phyloP scores from a whole-genome alignment of 108 stramenopile species.

The Epithemia pelagica region DNA sequence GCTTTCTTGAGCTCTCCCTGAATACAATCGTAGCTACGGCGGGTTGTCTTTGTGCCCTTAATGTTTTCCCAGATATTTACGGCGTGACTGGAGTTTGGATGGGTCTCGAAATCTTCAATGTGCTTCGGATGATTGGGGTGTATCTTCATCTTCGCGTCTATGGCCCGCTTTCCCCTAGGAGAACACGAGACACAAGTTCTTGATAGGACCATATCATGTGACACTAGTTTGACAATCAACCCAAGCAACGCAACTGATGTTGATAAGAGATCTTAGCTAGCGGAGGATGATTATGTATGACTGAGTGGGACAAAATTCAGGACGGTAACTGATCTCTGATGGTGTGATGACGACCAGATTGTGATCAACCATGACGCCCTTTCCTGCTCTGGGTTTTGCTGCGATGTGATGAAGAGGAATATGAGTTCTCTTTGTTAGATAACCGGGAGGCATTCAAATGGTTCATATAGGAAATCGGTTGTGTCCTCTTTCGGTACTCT shows the following conservation, averaged over 20 bases:
- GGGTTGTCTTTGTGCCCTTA: slow-evolving; percentile 61
- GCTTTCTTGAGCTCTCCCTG: slow-evolving; percentile 40
- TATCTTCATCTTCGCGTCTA: slow-evolving; percentile 60
- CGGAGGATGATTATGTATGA: no score
- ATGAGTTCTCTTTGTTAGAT: not conserved
- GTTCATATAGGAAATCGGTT: slow-evolving; percentile 56
- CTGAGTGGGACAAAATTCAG: no score
- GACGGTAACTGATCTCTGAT: no score
- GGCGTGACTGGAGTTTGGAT: slow-evolving; percentile 80
- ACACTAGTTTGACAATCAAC: not conserved
- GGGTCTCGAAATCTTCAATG: slow-evolving; percentile 82
- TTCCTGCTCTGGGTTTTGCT: slow-evolving; percentile 9
- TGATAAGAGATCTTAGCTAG: no score
- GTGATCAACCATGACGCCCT: slow-evolving; percentile 1
- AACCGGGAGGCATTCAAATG: slow-evolving; percentile 28
- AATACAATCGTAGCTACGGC: slow-evolving; percentile 65
- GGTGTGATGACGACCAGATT: no score
- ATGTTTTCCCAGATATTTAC: slow-evolving; percentile 49
- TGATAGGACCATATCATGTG: not conserved
- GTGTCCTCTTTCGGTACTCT: slow-evolving; percentile 17
- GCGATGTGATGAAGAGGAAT: slow-evolving; percentile 8
- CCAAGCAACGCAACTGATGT: no score
- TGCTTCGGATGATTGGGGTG: slow-evolving; percentile 62
- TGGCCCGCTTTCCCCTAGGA: slow-evolving; percentile 54
- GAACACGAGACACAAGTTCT: slow-evolving; percentile 11